Conservation (phyloP, 2,329 filamentous ascomycete species). For the Geosmithia morbida region DNA sequence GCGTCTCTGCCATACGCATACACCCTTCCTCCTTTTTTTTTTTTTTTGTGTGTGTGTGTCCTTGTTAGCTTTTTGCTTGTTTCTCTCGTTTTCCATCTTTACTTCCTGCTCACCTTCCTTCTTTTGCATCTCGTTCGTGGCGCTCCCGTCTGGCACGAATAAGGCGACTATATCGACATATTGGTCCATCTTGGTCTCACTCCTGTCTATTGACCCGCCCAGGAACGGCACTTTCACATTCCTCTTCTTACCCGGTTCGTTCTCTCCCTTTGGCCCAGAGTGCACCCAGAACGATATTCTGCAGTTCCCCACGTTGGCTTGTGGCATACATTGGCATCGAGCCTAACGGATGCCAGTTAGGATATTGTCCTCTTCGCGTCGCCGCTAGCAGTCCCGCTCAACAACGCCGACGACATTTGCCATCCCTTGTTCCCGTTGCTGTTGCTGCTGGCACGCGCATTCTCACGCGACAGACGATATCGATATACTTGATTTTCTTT, state of each 20-base stretch:
- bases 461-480: not conserved
- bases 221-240: not conserved
- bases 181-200: not conserved
- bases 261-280: not conserved
- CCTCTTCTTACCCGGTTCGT: not conserved
- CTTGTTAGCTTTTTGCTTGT: not conserved
- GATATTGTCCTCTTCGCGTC: not conserved
- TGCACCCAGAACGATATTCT: not conserved
- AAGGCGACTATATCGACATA: not conserved
- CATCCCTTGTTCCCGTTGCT: not conserved
- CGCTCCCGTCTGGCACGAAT: slow-evolving; percentile 4
- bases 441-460: not conserved
- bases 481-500: not conserved
- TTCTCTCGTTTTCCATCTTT: not conserved
- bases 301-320: not conserved
- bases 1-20: not conserved
- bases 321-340: not conserved
- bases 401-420: not conserved
- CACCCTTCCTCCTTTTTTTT: not conserved
- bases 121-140: not conserved
- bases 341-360: not conserved
- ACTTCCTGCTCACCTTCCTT: not conserved
- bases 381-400: not conserved
- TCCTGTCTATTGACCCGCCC: not conserved
- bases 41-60: too few species aligned